Evolutionary conservation across 2,329 filamentous ascomycete genomes (phyloP).

Genomic region (Colletotrichum orbiculare): DNA sequence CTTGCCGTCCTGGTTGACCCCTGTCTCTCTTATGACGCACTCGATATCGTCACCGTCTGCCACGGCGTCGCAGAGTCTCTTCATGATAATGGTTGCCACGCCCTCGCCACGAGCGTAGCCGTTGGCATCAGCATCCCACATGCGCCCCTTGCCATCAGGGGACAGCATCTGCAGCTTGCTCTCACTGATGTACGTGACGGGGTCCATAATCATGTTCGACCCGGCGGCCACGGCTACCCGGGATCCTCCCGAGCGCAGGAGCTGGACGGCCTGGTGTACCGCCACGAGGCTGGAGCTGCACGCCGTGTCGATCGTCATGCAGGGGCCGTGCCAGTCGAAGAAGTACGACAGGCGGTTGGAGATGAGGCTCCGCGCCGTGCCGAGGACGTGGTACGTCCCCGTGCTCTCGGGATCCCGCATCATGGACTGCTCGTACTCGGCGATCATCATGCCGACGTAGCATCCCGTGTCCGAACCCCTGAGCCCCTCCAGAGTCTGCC

Average conservation of each 20-base stretch:
- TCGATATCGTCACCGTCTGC: constrained; percentile 42
- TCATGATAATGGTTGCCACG: constrained; percentile 58
- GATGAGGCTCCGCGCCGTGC: constrained; percentile 46
- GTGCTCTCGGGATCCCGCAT: background rate
- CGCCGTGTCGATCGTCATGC: constrained; percentile 56
- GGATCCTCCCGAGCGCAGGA: constrained; percentile 46
- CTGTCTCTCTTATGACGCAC: constrained; percentile 41
- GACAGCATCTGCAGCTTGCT: constrained; percentile 27
- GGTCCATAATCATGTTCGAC: constrained; percentile 39
- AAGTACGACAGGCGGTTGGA: constrained; percentile 54
- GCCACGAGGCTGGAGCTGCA: constrained; percentile 56
- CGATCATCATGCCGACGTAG: constrained; percentile 2
- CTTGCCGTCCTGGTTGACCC: constrained; percentile 40
- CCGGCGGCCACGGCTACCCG: constrained; percentile 43
- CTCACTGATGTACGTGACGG: constrained; percentile 34
- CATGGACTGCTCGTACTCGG: background rate
- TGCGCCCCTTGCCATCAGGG: constrained; percentile 44
- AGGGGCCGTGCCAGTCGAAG: constrained; percentile 52
- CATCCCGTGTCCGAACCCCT: constrained; percentile 3
- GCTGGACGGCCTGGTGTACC: constrained; percentile 53
- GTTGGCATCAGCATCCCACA: constrained; percentile 57
- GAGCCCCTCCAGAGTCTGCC: constrained; percentile 24
- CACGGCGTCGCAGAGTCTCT: constrained; percentile 56
- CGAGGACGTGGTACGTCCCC: constrained; percentile 32
- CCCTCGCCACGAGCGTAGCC: constrained; percentile 67